Percentiles rank a stretch among this genome's conserved stretches.
Conservation (phyloP, 2,329 filamentous ascomycete species). For the Rugonectria rugulosa region DNA sequence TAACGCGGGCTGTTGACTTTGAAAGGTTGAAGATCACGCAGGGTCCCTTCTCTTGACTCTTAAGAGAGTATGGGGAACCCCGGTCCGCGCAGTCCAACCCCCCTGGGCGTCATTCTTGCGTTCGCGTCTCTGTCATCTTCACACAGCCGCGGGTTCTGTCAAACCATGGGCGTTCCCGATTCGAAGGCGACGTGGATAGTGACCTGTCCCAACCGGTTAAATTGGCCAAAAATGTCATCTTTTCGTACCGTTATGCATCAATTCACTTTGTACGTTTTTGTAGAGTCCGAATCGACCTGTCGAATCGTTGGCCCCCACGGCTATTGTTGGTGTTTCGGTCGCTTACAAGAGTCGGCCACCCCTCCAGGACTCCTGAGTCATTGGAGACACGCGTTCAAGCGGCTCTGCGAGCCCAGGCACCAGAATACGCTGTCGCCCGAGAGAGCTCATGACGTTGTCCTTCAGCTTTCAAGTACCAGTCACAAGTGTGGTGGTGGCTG, state of each 20-base stretch:
- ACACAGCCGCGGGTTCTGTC: background rate
- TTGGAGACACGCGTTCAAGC: slow-evolving; percentile 15
- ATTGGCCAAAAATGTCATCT: no score
- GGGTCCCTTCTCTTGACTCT: slow-evolving; percentile 4
- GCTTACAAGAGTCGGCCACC: background rate
- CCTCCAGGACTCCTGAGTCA: slow-evolving; percentile 7
- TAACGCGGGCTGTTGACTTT: background rate
- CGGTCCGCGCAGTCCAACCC: no score
- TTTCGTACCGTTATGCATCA: no score
- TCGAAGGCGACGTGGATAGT: no score
- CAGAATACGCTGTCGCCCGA: slow-evolving; percentile 4
- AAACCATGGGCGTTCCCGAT: no score
- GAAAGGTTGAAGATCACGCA: slow-evolving; percentile 14
- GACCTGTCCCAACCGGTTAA: no score
- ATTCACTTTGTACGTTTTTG: no score
- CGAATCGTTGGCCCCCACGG: background rate
- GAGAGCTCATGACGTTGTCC: background rate
- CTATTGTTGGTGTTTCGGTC: background rate
- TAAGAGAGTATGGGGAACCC: slow-evolving; percentile 24
- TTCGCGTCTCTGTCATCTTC: background rate
- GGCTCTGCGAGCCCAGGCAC: slow-evolving; percentile 10
- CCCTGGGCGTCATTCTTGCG: no score
- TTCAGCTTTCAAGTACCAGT: background rate
- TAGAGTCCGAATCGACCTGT: background rate
- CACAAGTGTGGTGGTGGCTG: background rate